These are phyloP conservation scores for Vigna mungo DNA, from an alignment of 306 rosid species.

Conservation along the genomic window DNA sequence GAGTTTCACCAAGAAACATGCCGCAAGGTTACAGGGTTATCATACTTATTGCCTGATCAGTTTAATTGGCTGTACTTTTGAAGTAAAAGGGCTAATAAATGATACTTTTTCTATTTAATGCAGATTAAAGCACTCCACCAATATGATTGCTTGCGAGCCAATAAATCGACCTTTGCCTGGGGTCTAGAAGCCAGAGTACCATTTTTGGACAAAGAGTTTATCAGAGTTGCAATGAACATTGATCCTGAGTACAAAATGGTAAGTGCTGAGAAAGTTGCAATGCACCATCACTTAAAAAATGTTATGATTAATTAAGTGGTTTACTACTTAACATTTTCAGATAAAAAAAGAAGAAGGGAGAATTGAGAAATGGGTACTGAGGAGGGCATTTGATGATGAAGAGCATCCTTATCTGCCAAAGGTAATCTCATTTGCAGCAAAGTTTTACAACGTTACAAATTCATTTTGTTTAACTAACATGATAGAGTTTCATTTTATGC, in stretches of 20 bases:
- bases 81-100: neutral
- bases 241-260: conserved; percentile 83
- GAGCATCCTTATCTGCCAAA: conserved; percentile 82
- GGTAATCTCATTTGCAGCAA: conserved; percentile 50
- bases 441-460: neutral
- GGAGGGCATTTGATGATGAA: conserved; percentile 87
- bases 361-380: conserved; percentile 84
- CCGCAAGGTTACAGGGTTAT: conserved; percentile 62
- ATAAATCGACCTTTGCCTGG: conserved; percentile 85
- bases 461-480: conserved; percentile 31
- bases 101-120: neutral
- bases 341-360: conserved; percentile 65
- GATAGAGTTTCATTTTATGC: conserved; percentile 41
- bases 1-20: conserved; percentile 90
- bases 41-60: conserved; percentile 10
- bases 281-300: neutral
- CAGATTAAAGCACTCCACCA: conserved; percentile 84
- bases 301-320: conserved; percentile 3
- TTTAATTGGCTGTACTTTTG: neutral
- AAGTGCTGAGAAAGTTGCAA: conserved; percentile 12
- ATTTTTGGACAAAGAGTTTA: conserved; percentile 78
- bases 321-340: conserved; percentile 50
- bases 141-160: conserved; percentile 89
- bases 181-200: conserved; percentile 93
- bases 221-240: conserved; percentile 73